phyloP scores from a whole-genome alignment of 2,329 filamentous ascomycete species.

The Pseudopyricularia javanii region DNA sequence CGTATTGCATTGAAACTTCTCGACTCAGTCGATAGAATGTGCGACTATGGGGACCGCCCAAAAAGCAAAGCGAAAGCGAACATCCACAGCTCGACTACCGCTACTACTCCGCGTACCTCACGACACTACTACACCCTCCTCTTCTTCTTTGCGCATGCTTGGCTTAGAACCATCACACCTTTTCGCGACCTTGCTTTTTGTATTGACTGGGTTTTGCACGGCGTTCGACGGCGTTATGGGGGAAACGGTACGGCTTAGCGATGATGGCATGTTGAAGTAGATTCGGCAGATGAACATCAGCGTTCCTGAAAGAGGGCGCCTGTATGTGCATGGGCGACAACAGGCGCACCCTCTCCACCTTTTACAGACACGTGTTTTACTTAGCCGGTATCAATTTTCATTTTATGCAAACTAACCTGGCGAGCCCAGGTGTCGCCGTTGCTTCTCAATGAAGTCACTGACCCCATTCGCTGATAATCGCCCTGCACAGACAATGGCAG shows the following conservation, averaged over 20 bases:
- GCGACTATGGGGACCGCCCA: too few relatives aligned
- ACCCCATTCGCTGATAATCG: neutral
- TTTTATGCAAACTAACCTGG: neutral
- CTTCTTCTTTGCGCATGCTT: neutral
- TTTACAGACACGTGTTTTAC: neutral
- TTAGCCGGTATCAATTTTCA: neutral
- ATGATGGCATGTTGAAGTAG: neutral
- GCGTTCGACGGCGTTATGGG: neutral
- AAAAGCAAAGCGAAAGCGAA: too few relatives aligned
- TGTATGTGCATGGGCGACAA: neutral
- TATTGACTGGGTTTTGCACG: neutral
- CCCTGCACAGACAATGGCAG: neutral
- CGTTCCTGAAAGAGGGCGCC: neutral
- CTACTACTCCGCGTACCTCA: neutral
- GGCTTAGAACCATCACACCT: neutral
- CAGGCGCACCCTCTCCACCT: neutral
- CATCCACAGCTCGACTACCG: neutral
- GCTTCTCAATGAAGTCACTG: neutral
- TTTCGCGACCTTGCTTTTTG: neutral
- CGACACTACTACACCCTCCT: neutral
- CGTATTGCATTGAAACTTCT: neutral
- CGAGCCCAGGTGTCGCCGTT: neutral
- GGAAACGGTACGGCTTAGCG: neutral
- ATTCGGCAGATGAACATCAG: neutral
- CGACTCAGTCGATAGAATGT: neutral